Evolutionary conservation across 306 rosid species (phyloP).

Genomic region (Morella rubra): DNA sequence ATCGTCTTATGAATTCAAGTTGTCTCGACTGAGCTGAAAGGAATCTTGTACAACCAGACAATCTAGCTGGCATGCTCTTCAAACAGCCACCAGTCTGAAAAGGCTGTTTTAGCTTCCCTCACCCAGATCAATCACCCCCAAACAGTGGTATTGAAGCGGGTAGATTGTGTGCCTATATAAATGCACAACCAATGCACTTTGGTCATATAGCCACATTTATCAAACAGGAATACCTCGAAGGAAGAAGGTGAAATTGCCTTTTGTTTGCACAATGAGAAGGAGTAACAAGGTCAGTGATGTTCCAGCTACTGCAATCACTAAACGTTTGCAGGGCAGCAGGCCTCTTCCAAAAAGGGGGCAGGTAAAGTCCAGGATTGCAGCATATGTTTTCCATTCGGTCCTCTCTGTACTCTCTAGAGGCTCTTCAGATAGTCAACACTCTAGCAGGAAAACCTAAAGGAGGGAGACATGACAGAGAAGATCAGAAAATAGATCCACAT

Average conservation of each 20-base stretch:
- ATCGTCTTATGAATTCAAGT: constrained; percentile 25
- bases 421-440: constrained; percentile 17
- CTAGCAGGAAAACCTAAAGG: constrained; percentile 7
- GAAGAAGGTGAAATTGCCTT: neutral
- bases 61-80: constrained; percentile 54
- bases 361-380: constrained; percentile 31
- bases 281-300: constrained; percentile 38
- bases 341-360: constrained; percentile 41
- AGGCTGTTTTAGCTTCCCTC: constrained; percentile 16
- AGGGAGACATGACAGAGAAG: constrained; percentile 1
- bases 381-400: constrained; percentile 32
- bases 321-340: constrained; percentile 17
- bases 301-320: constrained; percentile 21
- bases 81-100: constrained; percentile 33
- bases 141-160: neutral
- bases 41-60: constrained; percentile 38
- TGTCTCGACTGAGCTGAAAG: constrained; percentile 43
- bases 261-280: constrained; percentile 44
- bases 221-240: neutral
- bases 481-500: neutral
- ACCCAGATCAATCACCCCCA: constrained; percentile 1
- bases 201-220: constrained; percentile 15
- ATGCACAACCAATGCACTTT: neutral
- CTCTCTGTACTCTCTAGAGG: constrained; percentile 34
- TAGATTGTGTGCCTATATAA: constrained; percentile 35